phyloP scores from a whole-genome alignment of 1,284 basidiomycete species.

The Rhodofomes roseus region DNA sequence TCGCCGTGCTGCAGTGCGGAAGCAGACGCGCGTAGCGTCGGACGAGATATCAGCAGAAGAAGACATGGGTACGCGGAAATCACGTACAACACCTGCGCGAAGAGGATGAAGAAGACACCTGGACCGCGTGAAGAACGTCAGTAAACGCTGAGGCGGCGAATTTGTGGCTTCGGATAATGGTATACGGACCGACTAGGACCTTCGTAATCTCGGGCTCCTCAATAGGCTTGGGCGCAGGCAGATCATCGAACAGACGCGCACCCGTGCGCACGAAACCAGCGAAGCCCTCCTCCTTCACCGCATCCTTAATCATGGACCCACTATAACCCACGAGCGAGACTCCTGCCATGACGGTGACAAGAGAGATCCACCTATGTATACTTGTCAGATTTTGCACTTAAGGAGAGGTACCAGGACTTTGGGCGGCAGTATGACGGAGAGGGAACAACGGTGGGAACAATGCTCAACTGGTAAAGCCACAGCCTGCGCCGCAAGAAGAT shows the following conservation, averaged over 20 bases:
- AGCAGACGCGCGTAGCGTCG: constrained; percentile 11
- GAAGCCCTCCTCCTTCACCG: constrained; percentile 41
- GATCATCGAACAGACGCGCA: constrained; percentile 10
- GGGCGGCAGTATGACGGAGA: constrained; percentile 4
- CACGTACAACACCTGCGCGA: constrained; percentile 94
- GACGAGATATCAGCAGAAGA: constrained; percentile 7
- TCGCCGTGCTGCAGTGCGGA: constrained; percentile 61
- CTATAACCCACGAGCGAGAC: constrained; percentile 91
- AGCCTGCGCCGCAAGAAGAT: constrained; percentile 84
- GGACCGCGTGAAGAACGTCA: constrained; percentile 12
- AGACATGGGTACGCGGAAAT: constrained; percentile 11
- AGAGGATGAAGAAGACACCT: constrained; percentile 90
- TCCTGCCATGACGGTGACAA: constrained; percentile 88
- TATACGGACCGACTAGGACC: constrained; percentile 58
- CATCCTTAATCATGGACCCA: constrained; percentile 82
- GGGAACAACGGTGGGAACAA: constrained; percentile 14
- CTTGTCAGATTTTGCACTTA: constrained; percentile 9
- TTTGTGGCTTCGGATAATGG: constrained; percentile 4
- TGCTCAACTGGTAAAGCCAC: constrained; percentile 71
- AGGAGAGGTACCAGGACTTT: background rate
- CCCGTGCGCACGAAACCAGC: constrained; percentile 4
- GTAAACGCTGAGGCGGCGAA: background rate
- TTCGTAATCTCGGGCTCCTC: constrained; percentile 59
- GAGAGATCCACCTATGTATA: constrained; percentile 72
- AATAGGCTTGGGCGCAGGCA: constrained; percentile 31